Conservation (phyloP, 1,284 basidiomycete species). For the Melampsora abietis-canadensis region DNA sequence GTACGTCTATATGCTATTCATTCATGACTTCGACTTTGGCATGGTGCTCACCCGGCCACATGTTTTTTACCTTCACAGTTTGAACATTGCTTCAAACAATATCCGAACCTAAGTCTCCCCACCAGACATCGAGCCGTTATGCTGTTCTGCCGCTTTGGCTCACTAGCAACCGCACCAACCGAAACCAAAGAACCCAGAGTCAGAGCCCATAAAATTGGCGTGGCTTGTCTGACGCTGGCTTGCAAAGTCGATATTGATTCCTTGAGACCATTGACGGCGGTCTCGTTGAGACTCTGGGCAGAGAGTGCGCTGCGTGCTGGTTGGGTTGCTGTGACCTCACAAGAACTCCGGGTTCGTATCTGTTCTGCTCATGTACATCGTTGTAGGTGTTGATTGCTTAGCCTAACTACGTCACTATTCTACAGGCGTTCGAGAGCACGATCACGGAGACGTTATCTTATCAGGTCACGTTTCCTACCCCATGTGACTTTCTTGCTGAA, state of each 20-base stretch:
- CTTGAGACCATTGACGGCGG: not conserved
- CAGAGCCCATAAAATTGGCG: not conserved
- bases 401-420: no score
- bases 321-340: not conserved
- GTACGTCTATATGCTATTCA: not conserved
- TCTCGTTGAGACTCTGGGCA: not conserved
- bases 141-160: not conserved
- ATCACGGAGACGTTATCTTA: not conserved
- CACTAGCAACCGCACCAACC: not conserved
- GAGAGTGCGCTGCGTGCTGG: not conserved
- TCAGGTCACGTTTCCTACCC: not conserved
- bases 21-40: no score
- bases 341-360: not conserved
- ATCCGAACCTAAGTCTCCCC: not conserved
- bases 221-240: constrained; percentile 5
- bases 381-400: no score
- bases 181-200: not conserved
- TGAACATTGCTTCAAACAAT: not conserved
- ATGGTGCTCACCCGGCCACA: no score
- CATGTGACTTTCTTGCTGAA: not conserved
- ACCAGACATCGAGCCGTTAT: constrained; percentile 2
- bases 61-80: not conserved
- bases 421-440: not conserved
- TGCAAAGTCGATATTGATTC: not conserved
- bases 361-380: no score